phyloP scores from a whole-genome alignment of 2,329 filamentous ascomycete species.

The Cyanodermella asteris region DNA sequence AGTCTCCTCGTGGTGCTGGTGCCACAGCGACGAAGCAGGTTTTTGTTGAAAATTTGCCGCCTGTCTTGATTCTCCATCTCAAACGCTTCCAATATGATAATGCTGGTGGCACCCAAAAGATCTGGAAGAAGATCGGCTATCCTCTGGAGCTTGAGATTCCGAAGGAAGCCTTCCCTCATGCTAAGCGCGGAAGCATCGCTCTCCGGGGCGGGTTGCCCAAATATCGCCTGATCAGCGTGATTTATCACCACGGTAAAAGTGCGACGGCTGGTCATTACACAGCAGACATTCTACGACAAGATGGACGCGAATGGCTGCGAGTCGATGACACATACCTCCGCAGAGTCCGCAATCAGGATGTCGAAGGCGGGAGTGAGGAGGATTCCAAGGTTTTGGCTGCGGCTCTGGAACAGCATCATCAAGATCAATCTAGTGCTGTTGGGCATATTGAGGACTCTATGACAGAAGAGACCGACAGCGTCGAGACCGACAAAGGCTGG shows the following conservation, averaged over 20 bases:
- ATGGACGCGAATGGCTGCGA: conserved; percentile 87
- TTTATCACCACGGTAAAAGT: conserved; percentile 96
- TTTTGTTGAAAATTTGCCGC: conserved; percentile 76
- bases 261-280: conserved; percentile 94
- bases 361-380: conserved; percentile 66
- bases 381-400: conserved; percentile 46
- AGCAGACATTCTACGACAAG: conserved; percentile 85
- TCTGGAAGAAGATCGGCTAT: conserved; percentile 96
- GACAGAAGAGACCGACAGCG: conserved; percentile 45
- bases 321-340: conserved; percentile 85
- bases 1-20: conserved; percentile 53
- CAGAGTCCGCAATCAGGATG: conserved; percentile 67
- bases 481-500: conserved; percentile 45
- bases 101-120: conserved; percentile 69
- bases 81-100: conserved; percentile 96
- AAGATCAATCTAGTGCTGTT: conserved; percentile 26
- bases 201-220: conserved; percentile 51
- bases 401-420: conserved; percentile 45
- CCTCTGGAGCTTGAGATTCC: conserved; percentile 88
- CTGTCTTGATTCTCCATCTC: conserved; percentile 79
- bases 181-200: conserved; percentile 43
- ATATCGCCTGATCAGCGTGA: conserved; percentile 71
- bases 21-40: conserved; percentile 77
- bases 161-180: conserved; percentile 62
- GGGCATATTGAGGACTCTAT: conserved; percentile 55